Evolutionary conservation across 2,329 filamentous ascomycete species (phyloP).

Genomic region (Fusarium torulosum): DNA sequence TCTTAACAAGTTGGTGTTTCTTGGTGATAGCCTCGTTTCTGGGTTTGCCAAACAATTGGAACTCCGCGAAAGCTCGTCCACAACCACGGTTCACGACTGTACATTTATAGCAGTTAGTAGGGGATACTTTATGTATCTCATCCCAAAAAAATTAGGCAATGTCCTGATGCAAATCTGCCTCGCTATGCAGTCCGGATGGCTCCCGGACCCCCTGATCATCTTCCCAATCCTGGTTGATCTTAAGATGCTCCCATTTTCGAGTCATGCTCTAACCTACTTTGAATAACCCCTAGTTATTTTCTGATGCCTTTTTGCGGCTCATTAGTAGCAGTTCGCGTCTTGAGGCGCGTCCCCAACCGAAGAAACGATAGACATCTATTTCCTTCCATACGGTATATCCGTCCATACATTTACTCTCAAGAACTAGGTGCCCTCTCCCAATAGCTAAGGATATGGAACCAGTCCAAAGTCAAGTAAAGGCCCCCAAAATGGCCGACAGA

Average conservation of each 20-base stretch:
- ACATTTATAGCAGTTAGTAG: neutral
- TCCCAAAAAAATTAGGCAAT: neutral
- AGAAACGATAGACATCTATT: neutral
- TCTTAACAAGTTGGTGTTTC: neutral
- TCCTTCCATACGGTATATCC: neutral
- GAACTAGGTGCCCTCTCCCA: neutral
- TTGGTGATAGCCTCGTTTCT: neutral
- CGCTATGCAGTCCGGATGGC: neutral
- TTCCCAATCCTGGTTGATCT: neutral
- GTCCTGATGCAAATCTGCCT: neutral
- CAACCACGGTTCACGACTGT: neutral
- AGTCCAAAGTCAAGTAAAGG: neutral
- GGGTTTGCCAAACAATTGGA: no score
- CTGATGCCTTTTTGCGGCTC: neutral
- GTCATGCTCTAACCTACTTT: neutral
- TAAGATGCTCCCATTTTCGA: neutral
- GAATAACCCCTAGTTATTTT: neutral
- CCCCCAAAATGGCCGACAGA: neutral
- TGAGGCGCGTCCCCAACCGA: neutral
- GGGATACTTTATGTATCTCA: neutral
- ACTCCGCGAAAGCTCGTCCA: neutral
- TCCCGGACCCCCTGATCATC: neutral
- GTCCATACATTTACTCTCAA: neutral
- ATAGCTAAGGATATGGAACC: slow-evolving; percentile 7
- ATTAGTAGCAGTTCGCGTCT: neutral